phyloP scores from a whole-genome alignment of 495 filamentous ascomycete genomes.

The Hypoxylon fuscum region DNA sequence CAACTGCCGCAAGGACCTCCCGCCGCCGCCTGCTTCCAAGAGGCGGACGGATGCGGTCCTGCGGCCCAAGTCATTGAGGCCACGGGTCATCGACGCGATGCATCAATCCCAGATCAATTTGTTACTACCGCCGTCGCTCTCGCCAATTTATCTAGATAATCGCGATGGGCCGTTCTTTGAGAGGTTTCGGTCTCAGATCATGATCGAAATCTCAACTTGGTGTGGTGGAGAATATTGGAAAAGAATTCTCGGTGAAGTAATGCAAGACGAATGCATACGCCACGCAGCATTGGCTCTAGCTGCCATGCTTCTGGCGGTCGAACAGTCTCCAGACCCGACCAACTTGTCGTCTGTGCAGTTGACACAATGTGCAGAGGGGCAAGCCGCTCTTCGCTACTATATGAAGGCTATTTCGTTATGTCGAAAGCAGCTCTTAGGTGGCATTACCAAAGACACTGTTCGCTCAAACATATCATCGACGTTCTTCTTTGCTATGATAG shows the following conservation, averaged over 20 bases:
- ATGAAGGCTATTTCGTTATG: slow-evolving; percentile 40
- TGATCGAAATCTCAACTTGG: slow-evolving; percentile 25
- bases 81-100: neutral
- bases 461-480: slow-evolving; percentile 21
- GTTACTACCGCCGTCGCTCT: slow-evolving; percentile 16
- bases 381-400: slow-evolving; percentile 40
- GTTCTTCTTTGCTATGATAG: slow-evolving; percentile 41
- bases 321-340: slow-evolving; percentile 9
- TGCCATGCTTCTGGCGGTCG: slow-evolving; percentile 29
- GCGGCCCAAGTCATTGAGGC: slow-evolving; percentile 12
- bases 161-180: slow-evolving; percentile 40
- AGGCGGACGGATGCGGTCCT: neutral
- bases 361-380: slow-evolving; percentile 24
- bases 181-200: slow-evolving; percentile 27
- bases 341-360: neutral
- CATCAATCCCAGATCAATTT: slow-evolving; percentile 4
- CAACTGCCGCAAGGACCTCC: slow-evolving; percentile 4
- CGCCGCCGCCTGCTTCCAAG: neutral
- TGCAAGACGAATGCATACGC: slow-evolving; percentile 28
- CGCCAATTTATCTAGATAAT: slow-evolving; percentile 29
- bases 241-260: slow-evolving; percentile 22
- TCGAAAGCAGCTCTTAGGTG: slow-evolving; percentile 25
- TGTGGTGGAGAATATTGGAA: slow-evolving; percentile 34
- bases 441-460: slow-evolving; percentile 13
- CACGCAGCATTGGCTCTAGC: slow-evolving; percentile 27